A percentile compares a stretch with the other conserved stretches of the same genome.
Evolutionary conservation across 768 basidiomycete genomes (phyloP).

Genomic region (Asterophora parasitica): DNA sequence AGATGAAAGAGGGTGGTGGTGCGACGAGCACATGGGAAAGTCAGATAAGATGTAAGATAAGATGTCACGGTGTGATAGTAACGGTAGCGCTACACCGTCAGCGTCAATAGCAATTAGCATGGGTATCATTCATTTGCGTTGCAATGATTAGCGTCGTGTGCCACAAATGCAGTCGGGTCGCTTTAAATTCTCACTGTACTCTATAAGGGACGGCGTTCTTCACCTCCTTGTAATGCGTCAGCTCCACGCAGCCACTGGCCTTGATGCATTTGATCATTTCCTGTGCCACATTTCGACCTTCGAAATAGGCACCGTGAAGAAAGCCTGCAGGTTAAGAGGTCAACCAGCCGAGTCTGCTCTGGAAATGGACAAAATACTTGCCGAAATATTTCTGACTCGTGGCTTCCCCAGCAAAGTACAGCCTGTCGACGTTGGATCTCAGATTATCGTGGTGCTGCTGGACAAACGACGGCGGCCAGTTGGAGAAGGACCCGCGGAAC

Average conservation of each 20-base stretch:
- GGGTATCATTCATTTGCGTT: no score
- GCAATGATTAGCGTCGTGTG: no score
- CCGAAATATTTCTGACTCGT: constrained; percentile 56
- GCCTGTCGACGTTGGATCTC: constrained; percentile 45
- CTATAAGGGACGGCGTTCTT: constrained; percentile 25
- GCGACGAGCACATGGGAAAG: no score
- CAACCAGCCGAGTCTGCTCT: no score
- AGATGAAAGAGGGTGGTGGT: no score
- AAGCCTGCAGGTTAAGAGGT: constrained; percentile 38
- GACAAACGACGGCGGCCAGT: constrained; percentile 63
- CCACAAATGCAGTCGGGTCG: no score
- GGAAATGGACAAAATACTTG: constrained; percentile 19
- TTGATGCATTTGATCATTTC: constrained; percentile 40
- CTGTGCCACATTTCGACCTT: constrained; percentile 39
- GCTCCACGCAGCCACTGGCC: constrained; percentile 16
- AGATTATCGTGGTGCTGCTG: constrained; percentile 51
- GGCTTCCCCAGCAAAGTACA: constrained; percentile 65
- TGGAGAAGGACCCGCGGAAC: constrained; percentile 60
- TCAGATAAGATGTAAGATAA: no score
- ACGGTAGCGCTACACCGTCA: no score
- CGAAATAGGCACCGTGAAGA: constrained; percentile 55
- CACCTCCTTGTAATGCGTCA: constrained; percentile 21
- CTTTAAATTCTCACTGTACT: no score
- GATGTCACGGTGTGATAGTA: no score
- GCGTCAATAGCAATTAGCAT: no score